Evolutionary conservation across 2,329 filamentous ascomycete genomes (phyloP).

Genomic region (Ascochyta lentis): DNA sequence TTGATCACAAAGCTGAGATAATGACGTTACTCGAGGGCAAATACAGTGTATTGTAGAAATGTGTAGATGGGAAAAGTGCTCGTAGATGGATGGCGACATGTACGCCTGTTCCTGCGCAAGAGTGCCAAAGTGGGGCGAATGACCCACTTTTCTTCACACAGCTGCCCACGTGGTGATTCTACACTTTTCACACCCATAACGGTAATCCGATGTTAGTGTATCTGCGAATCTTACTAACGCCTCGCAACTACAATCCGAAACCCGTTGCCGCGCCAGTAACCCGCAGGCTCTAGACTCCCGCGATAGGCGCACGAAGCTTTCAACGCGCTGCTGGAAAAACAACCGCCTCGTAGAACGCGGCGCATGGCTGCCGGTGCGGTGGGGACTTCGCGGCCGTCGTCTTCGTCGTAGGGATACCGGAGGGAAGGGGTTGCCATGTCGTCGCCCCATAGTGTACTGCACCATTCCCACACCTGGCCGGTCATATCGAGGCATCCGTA

Average conservation of each 20-base stretch:
- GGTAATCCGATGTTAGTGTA: too few relatives aligned
- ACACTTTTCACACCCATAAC: background rate
- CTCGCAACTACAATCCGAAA: conserved; percentile 1
- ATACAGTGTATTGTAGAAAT: too few relatives aligned
- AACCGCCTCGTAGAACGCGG: background rate
- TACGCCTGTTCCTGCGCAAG: background rate
- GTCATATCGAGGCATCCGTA: conserved; percentile 1
- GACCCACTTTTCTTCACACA: background rate
- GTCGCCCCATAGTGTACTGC: background rate
- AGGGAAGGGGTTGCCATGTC: background rate
- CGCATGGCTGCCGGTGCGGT: background rate
- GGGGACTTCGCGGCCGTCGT: background rate
- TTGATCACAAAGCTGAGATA: too few relatives aligned
- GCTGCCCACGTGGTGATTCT: background rate
- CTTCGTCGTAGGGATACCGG: background rate
- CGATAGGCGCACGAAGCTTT: background rate
- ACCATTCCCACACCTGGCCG: conserved; percentile 10
- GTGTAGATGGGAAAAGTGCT: too few relatives aligned
- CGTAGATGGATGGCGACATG: background rate
- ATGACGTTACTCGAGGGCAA: too few relatives aligned
- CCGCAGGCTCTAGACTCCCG: background rate
- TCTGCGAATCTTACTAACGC: background rate
- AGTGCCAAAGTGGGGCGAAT: background rate
- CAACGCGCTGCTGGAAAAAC: background rate
- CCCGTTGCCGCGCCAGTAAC: conserved; percentile 1